phyloP scores from a whole-genome alignment of 306 rosid species.

The Inga laurina region DNA sequence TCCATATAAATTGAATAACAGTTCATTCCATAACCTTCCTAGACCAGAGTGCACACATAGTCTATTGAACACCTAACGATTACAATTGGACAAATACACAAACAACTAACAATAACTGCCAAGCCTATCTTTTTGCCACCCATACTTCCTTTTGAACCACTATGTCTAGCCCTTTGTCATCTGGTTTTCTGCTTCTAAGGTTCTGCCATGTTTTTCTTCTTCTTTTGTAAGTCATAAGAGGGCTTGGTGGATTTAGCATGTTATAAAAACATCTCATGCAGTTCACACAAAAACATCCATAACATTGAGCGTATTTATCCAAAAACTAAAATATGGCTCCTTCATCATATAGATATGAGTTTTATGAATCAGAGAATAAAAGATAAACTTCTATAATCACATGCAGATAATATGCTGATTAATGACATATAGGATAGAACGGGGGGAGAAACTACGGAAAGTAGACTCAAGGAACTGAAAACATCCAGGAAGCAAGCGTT shows the following conservation, averaged over 20 bases:
- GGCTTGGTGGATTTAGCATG: too few relatives aligned
- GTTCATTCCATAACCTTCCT: neutral
- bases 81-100: neutral
- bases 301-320: neutral
- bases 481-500: neutral
- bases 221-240: too few relatives aligned
- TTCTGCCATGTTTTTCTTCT: too few relatives aligned
- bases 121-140: neutral
- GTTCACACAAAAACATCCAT: too few relatives aligned
- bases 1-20: neutral
- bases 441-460: neutral
- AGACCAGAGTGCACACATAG: neutral
- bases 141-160: neutral
- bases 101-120: neutral
- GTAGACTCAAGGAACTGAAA: neutral
- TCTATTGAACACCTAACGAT: neutral
- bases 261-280: too few relatives aligned
- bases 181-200: neutral
- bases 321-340: neutral
- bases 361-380: neutral
- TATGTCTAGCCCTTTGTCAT: neutral
- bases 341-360: neutral
- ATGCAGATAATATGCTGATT: slow-evolving; percentile 1
- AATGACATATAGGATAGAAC: neutral
- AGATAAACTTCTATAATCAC: neutral